Percentiles rank a stretch among this genome's conserved stretches.
phyloP scores from a whole-genome alignment of 208 protist genomes.

The Spongospora subterranea region DNA sequence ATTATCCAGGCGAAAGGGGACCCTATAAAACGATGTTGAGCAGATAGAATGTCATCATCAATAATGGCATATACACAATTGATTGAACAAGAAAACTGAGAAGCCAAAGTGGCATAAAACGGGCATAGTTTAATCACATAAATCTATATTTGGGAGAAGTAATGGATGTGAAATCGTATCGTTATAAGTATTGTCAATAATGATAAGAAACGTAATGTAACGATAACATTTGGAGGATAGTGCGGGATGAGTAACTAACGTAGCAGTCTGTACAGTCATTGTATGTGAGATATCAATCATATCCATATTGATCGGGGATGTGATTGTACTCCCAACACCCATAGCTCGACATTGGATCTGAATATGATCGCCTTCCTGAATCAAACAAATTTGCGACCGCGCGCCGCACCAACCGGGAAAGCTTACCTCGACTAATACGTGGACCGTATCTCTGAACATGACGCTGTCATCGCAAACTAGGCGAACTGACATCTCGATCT shows the following conservation, averaged over 20 bases:
- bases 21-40: background rate
- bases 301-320: slow-evolving; percentile 67
- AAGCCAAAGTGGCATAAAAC: too few species aligned
- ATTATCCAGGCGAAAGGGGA: slow-evolving; percentile 83
- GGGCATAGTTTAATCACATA: too few species aligned
- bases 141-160: too few species aligned
- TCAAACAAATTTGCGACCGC: background rate
- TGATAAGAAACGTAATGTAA: too few species aligned
- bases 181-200: too few species aligned
- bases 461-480: slow-evolving; percentile 67
- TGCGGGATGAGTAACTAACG: too few species aligned
- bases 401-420: background rate
- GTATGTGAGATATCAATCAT: slow-evolving; percentile 85
- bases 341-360: slow-evolving; percentile 78
- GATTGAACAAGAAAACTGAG: too few species aligned
- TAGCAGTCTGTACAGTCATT: slow-evolving; percentile 81
- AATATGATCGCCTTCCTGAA: slow-evolving; percentile 62
- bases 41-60: background rate
- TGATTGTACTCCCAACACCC: slow-evolving; percentile 88
- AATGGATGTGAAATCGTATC: too few species aligned
- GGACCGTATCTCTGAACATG: slow-evolving; percentile 12
- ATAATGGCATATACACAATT: background rate
- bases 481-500: slow-evolving; percentile 70
- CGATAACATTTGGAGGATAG: too few species aligned
- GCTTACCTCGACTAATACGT: slow-evolving; percentile 20